These are phyloP conservation scores for Penicillium frequentans DNA, from an alignment of 2,329 filamentous ascomycete genomes.

Conservation along the genomic window DNA sequence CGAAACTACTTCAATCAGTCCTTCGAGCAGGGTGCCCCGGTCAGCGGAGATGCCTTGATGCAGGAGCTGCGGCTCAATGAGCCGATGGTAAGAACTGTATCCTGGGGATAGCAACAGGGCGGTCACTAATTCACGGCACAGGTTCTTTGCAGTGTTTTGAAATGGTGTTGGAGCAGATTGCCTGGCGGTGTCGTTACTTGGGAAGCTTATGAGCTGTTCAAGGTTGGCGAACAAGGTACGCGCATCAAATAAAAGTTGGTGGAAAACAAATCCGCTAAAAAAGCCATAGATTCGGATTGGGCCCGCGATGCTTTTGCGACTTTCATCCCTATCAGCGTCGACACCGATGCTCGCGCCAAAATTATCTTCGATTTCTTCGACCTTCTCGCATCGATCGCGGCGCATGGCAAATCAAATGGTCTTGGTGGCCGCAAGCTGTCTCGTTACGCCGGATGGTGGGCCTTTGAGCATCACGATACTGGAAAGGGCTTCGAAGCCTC, in stretches of 20 bases:
- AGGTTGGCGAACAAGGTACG: conserved; percentile 85
- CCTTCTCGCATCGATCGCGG: conserved; percentile 83
- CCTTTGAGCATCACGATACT: conserved; percentile 85
- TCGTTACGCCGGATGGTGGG: conserved; percentile 96
- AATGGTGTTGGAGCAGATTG: conserved; percentile 98
- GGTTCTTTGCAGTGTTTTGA: conserved; percentile 90
- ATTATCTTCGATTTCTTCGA: conserved; percentile 98
- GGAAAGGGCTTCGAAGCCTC: conserved; percentile 92
- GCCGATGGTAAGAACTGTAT: conserved; percentile 69
- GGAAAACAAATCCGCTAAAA: conserved; percentile 20
- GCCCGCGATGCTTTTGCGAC: conserved; percentile 92
- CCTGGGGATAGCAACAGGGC: not conserved
- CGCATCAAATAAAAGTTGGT: not conserved
- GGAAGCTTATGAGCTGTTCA: conserved; percentile 96
- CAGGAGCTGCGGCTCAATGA: conserved; percentile 92
- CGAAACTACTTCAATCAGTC: conserved; percentile 83
- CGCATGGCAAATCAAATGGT: conserved; percentile 90
- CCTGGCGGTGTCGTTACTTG: conserved; percentile 90
- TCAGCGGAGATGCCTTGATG: conserved; percentile 67
- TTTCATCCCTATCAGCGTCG: conserved; percentile 91
- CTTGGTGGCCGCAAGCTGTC: conserved; percentile 92
- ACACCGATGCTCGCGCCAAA: conserved; percentile 77
- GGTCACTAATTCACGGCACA: conserved; percentile 37
- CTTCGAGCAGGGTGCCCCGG: conserved; percentile 57
- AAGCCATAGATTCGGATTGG: conserved; percentile 74